These are phyloP conservation scores for Lentinula aciculospora DNA, from an alignment of 768 basidiomycete species.

Conservation along the genomic window DNA sequence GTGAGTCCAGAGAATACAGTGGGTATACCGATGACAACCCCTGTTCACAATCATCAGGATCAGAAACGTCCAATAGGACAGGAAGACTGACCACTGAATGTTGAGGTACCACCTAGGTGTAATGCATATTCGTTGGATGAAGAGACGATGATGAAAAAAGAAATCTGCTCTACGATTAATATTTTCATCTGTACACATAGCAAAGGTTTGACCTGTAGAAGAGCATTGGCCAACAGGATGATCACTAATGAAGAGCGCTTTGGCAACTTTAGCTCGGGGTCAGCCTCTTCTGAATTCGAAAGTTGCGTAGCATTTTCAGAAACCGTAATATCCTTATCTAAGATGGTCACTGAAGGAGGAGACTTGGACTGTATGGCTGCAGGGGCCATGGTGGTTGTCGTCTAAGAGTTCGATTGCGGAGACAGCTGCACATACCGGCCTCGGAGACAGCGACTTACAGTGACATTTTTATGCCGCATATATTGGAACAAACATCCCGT, in stretches of 20 bases:
- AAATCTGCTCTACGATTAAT: constrained; percentile 30
- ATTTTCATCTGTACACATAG: not conserved
- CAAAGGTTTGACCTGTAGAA: constrained; percentile 36
- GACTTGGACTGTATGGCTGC: not conserved
- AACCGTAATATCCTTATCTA: not conserved
- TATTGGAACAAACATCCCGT: no score
- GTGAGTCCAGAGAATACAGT: constrained; percentile 54
- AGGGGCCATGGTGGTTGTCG: not conserved
- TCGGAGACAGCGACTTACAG: no score
- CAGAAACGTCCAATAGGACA: constrained; percentile 33
- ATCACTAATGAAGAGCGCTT: constrained; percentile 38
- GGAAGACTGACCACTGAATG: constrained; percentile 42
- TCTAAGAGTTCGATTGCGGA: no score
- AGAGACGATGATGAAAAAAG: constrained; percentile 67
- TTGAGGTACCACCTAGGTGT: constrained; percentile 59
- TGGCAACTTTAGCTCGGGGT: constrained; percentile 43
- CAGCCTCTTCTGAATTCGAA: not conserved
- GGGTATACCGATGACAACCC: constrained; percentile 59
- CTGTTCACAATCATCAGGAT: constrained; percentile 14
- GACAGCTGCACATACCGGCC: no score
- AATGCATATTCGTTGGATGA: constrained; percentile 60
- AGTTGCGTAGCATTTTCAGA: not conserved
- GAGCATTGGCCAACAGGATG: constrained; percentile 34
- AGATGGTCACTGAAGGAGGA: not conserved
- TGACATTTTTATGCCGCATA: no score